Percentiles rank a stretch among this genome's conserved stretches.
Conservation (phyloP, 352 stramenopile species). For the Phytophthora chlamydospora region DNA sequence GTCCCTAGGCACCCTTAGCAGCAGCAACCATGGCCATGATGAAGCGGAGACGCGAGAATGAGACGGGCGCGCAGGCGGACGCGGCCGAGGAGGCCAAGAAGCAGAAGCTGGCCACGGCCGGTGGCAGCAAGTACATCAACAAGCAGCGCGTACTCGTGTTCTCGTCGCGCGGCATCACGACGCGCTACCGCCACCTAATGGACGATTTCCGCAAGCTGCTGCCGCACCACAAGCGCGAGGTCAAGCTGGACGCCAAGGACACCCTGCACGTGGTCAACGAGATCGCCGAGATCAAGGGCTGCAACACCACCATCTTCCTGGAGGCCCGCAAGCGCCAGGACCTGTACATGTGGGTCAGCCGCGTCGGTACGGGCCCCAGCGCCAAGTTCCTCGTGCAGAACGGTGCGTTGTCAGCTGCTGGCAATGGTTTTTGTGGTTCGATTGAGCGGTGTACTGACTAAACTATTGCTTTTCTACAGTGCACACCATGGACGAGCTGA, state of each 20-base stretch:
- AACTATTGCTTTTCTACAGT: constrained; percentile 54
- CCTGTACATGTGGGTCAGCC: constrained; percentile 98
- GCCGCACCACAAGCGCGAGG: constrained; percentile 99
- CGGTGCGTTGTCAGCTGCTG: constrained; percentile 38
- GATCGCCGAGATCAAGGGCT: constrained; percentile 98
- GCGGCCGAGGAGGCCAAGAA: constrained; percentile 43
- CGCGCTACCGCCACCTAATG: constrained; percentile 97
- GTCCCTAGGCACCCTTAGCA: background rate
- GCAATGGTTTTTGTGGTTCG: background rate
- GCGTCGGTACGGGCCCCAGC: constrained; percentile 94
- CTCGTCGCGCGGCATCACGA: constrained; percentile 92
- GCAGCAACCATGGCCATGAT: constrained; percentile 41
- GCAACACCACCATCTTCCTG: constrained; percentile 97
- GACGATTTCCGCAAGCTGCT: constrained; percentile 98
- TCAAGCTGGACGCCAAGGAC: constrained; percentile 97
- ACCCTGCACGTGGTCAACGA: constrained; percentile 97
- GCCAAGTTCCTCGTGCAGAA: constrained; percentile 99
- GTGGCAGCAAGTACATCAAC: constrained; percentile 80
- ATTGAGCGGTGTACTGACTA: background rate
- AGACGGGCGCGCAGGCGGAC: constrained; percentile 39
- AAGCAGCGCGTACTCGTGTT: constrained; percentile 95
- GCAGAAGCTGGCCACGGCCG: constrained; percentile 37
- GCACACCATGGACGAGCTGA: constrained; percentile 99
- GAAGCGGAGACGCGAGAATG: constrained; percentile 50
- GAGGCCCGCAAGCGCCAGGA: constrained; percentile 98